These are phyloP conservation scores for Sporothrix mexicana DNA, from an alignment of 2,329 filamentous ascomycete species.

Conservation along the genomic window DNA sequence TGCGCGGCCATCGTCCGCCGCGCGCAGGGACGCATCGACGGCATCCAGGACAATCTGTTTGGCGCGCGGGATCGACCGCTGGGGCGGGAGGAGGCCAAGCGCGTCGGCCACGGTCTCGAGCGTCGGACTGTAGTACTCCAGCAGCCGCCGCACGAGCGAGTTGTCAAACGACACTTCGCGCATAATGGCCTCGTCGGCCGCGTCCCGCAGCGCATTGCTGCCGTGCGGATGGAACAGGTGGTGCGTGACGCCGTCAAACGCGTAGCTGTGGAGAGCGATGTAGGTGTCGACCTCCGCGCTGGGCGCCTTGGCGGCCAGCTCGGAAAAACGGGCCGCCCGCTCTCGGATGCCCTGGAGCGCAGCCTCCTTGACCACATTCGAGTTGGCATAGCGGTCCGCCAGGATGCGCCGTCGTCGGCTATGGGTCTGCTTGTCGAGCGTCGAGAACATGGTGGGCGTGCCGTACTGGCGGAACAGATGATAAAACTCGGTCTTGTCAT, in stretches of 20 bases:
- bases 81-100: constrained; percentile 56
- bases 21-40: constrained; percentile 41
- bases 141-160: constrained; percentile 67
- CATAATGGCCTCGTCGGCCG: constrained; percentile 68
- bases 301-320: constrained; percentile 54
- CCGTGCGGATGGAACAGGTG: constrained; percentile 72
- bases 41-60: constrained; percentile 63
- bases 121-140: constrained; percentile 61
- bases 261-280: constrained; percentile 65
- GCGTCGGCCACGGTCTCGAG: constrained; percentile 54
- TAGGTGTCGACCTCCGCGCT: constrained; percentile 63
- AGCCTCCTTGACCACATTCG: constrained; percentile 63
- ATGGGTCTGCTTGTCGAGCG: constrained; percentile 60
- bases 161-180: constrained; percentile 70
- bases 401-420: constrained; percentile 66
- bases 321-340: constrained; percentile 60
- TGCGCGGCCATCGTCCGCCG: background rate
- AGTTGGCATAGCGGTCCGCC: constrained; percentile 71
- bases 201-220: constrained; percentile 61
- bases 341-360: constrained; percentile 63
- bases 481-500: constrained; percentile 70
- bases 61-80: constrained; percentile 62
- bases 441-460: constrained; percentile 64
- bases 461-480: constrained; percentile 63
- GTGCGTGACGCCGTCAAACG: constrained; percentile 70